Base-by-base conservation (phyloP, 805 yeast species). In the Kluyveromyces siamensis region DNA sequence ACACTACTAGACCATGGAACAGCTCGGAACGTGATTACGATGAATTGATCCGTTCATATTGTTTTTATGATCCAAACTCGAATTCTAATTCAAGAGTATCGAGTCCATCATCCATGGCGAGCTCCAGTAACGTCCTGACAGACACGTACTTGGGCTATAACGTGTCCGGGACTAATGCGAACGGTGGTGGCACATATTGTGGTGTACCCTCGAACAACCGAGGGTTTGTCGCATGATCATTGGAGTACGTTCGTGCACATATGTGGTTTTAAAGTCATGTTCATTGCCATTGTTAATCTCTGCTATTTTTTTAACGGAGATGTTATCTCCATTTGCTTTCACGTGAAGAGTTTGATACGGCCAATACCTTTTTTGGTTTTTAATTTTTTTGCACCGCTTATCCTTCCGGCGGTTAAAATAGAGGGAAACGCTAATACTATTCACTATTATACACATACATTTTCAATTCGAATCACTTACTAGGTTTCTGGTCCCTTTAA, bases 31-130 rank as follows among this genome's bases (percentile, higher is more conserved):
- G 27, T 48, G 60, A 60, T 48, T 61, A 62, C 46, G 58, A 62
- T 40, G 54, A 59, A 11, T 53, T 62, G 41, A 41, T 60, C 27
- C 55, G 57, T 40, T 56, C 65, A 5, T 61, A 59, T 43, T 60
- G 66, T 48, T 62, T 61, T 46, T 56, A 57, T 44, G 51, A 50
- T 5, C 53, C 59, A 17, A 40, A 19, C 21, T 37, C 27, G 16
- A 30, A 37, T 25, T 17, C 48, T 10, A 41, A 16, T 10, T 27
- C 35, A 30, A 30, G 35, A 30, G 35, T 30, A 7, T 21, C 6
- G 25, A 21, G 25, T 21, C 25, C 25, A 21, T 6, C 25, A 21
- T 21, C 25, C 25, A 21, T 21, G 25, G 3, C 25, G 6, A 21
- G 25, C 25, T 21, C 25, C 25, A 21, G 6, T 21, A 21, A 21